These are phyloP conservation scores for Trypanosoma congolense DNA, from an alignment of 208 protist species.

Conservation along the genomic window DNA sequence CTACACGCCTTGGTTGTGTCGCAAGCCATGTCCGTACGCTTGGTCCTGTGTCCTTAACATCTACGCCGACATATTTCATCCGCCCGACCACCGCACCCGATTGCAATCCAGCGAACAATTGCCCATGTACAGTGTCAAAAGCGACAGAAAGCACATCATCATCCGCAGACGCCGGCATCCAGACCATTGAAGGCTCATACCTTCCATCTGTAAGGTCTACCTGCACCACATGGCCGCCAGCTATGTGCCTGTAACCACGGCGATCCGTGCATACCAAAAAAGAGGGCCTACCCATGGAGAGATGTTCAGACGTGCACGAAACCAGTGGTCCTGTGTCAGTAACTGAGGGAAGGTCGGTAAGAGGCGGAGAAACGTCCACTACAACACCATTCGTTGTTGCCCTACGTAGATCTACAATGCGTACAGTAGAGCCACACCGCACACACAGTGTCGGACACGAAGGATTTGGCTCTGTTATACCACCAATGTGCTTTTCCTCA, in stretches of 20 bases:
- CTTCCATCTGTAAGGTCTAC: conserved; percentile 19
- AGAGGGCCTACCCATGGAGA: conserved; percentile 6
- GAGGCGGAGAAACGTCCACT: conserved; percentile 6
- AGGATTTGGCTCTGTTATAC: conserved; percentile 42
- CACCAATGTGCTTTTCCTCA: conserved; percentile 60
- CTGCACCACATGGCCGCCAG: conserved; percentile 65
- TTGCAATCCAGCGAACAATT: conserved; percentile 57
- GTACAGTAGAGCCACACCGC: conserved; percentile 30
- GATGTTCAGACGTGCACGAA: conserved; percentile 15
- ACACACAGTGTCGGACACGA: conserved; percentile 43
- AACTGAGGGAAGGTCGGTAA: conserved; percentile 28
- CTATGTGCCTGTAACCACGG: conserved; percentile 31
- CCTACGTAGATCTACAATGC: conserved; percentile 51
- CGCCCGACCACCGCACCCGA: conserved; percentile 56
- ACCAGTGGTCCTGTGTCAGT: conserved; percentile 45
- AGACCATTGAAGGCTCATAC: conserved; percentile 14
- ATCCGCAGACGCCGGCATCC: conserved; percentile 33
- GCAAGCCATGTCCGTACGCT: conserved; percentile 33
- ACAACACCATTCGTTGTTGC: conserved; percentile 6
- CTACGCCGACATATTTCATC: neutral
- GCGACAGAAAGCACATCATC: conserved; percentile 64
- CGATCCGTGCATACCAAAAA: conserved; percentile 59
- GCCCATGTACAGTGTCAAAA: conserved; percentile 27
- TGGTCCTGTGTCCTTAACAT: conserved; percentile 1
- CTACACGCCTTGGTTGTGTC: conserved; percentile 29